These are phyloP conservation scores for Maudiozyma bulderi DNA, from an alignment of 805 yeast genomes.

Conservation along the genomic window DNA sequence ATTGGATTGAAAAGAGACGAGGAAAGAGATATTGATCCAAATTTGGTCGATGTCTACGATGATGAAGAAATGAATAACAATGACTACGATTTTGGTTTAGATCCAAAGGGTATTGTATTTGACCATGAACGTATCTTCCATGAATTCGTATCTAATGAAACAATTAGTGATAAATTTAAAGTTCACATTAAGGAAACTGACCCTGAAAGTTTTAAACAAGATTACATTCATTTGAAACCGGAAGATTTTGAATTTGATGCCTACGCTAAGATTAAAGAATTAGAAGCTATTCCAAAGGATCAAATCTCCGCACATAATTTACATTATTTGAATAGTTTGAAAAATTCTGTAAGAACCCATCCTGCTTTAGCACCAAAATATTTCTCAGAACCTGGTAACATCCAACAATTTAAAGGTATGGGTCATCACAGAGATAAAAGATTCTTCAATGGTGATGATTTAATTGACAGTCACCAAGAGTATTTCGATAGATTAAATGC, in stretches of 20 bases:
- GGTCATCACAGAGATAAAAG: conserved; percentile 48
- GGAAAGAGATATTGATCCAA: background rate
- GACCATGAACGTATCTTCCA: conserved; percentile 13
- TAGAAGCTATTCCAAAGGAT: conserved; percentile 15
- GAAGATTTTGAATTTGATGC: conserved; percentile 25
- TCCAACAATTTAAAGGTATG: conserved; percentile 13
- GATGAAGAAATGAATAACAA: conserved; percentile 9
- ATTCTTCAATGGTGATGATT: conserved; percentile 43
- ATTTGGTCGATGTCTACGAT: no score
- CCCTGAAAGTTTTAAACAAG: conserved; percentile 6
- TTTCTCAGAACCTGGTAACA: conserved; percentile 23
- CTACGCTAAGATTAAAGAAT: conserved; percentile 16
- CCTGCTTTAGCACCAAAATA: conserved; percentile 33
- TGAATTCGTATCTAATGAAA: conserved; percentile 10
- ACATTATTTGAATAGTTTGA: conserved; percentile 29
- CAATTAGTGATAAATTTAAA: conserved; percentile 5
- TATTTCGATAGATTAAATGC: conserved; percentile 31
- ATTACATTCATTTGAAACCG: conserved; percentile 10
- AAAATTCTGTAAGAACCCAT: conserved; percentile 24
- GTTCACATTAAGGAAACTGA: conserved; percentile 10
- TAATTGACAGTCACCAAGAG: conserved; percentile 30
- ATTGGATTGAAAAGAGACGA: conserved; percentile 11
- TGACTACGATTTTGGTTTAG: conserved; percentile 4
- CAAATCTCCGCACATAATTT: conserved; percentile 19
- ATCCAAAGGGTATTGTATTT: conserved; percentile 8